Percentiles rank a stretch among this genome's conserved stretches.
These are phyloP conservation scores for Barnettozyma siamensis DNA, from an alignment of 805 yeast species.

Conservation along the genomic window DNA sequence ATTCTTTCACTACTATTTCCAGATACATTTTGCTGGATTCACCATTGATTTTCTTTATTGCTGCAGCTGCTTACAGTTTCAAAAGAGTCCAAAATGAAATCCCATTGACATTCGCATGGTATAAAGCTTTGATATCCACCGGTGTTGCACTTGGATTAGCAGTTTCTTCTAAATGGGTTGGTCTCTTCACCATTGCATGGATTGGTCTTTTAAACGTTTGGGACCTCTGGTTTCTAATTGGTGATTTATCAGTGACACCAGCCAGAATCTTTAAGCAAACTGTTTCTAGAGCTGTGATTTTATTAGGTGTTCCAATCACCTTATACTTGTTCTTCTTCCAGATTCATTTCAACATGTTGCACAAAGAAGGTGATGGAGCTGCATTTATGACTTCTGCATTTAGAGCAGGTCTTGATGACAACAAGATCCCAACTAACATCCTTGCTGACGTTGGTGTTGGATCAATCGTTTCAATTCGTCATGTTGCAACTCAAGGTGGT, in stretches of 20 bases:
- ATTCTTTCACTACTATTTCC: conserved; percentile 62
- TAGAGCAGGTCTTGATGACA: conserved; percentile 55
- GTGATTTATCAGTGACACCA: conserved; percentile 55
- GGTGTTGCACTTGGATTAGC: conserved; percentile 72
- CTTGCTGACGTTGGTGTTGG: conserved; percentile 68
- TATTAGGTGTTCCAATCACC: conserved; percentile 53
- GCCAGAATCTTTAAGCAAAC: conserved; percentile 41
- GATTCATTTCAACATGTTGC: conserved; percentile 54
- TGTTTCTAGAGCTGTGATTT: conserved; percentile 41
- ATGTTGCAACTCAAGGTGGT: conserved; percentile 67
- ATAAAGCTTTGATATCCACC: conserved; percentile 52
- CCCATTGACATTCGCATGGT: conserved; percentile 57
- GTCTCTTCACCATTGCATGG: conserved; percentile 77
- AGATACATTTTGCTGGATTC: conserved; percentile 72
- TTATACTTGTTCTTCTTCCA: conserved; percentile 56
- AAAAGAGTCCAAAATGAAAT: conserved; percentile 60
- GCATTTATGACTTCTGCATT: conserved; percentile 71
- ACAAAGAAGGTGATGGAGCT: conserved; percentile 63
- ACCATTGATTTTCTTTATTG: conserved; percentile 72
- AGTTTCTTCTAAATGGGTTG: conserved; percentile 77
- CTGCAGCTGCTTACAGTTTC: conserved; percentile 59
- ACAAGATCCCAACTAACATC: conserved; percentile 53
- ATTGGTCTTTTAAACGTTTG: conserved; percentile 55
- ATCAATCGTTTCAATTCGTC: conserved; percentile 62
- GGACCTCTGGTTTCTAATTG: conserved; percentile 66